Conservation (phyloP, 2,329 filamentous ascomycete species). For the Hypocreales sp. region DNA sequence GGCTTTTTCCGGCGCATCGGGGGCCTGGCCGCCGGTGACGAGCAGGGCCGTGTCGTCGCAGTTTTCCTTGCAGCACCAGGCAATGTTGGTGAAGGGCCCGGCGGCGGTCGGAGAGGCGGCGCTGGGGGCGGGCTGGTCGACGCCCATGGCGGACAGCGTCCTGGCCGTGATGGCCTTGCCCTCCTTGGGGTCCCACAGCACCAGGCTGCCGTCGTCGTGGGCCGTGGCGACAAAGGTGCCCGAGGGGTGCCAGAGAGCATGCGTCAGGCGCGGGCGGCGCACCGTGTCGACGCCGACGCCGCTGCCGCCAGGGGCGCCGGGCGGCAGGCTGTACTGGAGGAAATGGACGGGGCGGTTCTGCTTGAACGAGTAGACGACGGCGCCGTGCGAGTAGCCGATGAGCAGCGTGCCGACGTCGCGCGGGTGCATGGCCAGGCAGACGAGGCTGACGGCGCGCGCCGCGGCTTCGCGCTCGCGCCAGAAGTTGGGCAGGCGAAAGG, state of each 20-base stretch:
- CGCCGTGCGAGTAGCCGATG: conserved; percentile 81
- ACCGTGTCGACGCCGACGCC: conserved; percentile 42
- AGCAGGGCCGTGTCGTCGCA: conserved; percentile 85
- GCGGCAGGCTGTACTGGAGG: conserved; percentile 69
- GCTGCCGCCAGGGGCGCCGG: conserved; percentile 73
- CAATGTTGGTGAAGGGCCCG: conserved; percentile 62
- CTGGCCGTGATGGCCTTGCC: conserved; percentile 71
- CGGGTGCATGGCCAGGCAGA: conserved; percentile 75
- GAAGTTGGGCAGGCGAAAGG: conserved; percentile 73
- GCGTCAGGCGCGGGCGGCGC: conserved; percentile 60
- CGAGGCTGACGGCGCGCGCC: conserved; percentile 43
- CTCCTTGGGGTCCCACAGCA: conserved; percentile 90
- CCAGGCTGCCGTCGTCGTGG: conserved; percentile 81
- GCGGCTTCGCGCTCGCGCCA: conserved; percentile 63
- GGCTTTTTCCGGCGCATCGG: conserved; percentile 53
- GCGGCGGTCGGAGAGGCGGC: conserved; percentile 42
- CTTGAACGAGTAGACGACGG: conserved; percentile 88
- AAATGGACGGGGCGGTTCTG: conserved; percentile 65
- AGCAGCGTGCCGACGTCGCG: conserved; percentile 83
- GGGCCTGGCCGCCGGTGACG: conserved; percentile 64
- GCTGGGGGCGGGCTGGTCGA: conserved; percentile 48
- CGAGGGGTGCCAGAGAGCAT: conserved; percentile 88
- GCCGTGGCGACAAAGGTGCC: conserved; percentile 78
- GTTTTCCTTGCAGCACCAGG: conserved; percentile 90
- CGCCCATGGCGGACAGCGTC: conserved; percentile 57